A percentile compares a stretch with the other conserved stretches of the same genome.
Conservation (phyloP, 768 basidiomycete genomes). For the Candolleomyces eurysporus region DNA sequence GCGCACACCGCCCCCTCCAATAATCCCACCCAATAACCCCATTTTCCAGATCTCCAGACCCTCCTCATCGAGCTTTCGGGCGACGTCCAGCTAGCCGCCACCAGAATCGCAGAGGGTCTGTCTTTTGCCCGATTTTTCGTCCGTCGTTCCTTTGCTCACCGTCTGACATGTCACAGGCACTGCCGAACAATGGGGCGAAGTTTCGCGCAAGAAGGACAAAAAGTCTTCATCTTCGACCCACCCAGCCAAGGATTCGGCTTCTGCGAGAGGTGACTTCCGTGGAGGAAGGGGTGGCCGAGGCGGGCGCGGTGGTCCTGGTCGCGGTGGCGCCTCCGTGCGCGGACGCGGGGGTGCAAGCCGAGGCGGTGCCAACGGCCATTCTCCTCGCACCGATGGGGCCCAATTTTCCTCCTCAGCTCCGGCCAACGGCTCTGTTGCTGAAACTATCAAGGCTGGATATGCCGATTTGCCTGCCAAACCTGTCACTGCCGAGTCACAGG, state of each 20-base stretch:
- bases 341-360: constrained; percentile 50
- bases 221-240: constrained; percentile 47
- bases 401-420: constrained; percentile 22
- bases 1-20: constrained; percentile 14
- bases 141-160: constrained; percentile 16
- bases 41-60: constrained; percentile 60
- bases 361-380: constrained; percentile 41
- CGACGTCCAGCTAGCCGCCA: constrained; percentile 66
- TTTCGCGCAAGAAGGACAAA: constrained; percentile 87
- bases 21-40: constrained; percentile 10
- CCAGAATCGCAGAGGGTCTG: constrained; percentile 75
- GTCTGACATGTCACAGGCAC: constrained; percentile 45
- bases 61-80: constrained; percentile 67
- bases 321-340: constrained; percentile 48
- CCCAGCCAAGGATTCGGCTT: constrained; percentile 50
- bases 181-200: constrained; percentile 80
- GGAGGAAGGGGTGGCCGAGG: constrained; percentile 61
- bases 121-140: constrained; percentile 8
- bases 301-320: constrained; percentile 58
- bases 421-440: constrained; percentile 19
- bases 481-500: constrained; percentile 20
- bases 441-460: constrained; percentile 8
- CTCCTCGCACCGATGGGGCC: constrained; percentile 33
- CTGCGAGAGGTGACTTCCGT: constrained; percentile 52
- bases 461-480: constrained; percentile 17